These are phyloP conservation scores for Nemophila menziesii DNA, from an alignment of 257 asterid genomes.

Conservation along the genomic window DNA sequence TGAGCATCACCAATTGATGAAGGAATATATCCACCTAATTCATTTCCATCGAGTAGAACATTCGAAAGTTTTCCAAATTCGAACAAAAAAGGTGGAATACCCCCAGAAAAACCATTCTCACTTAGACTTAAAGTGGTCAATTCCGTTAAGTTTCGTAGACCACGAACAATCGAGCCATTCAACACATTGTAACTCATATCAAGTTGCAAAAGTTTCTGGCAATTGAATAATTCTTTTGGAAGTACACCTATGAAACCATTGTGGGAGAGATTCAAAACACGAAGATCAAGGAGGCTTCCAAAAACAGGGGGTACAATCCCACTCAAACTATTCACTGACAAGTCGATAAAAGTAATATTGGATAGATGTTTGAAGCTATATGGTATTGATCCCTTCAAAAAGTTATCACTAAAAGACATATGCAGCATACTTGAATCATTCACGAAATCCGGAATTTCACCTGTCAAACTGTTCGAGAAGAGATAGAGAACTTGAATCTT, in stretches of 20 bases:
- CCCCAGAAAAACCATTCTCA: conserved; percentile 45
- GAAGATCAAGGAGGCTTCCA: conserved; percentile 43
- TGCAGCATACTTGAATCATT: conserved; percentile 25
- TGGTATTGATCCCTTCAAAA: conserved; percentile 42
- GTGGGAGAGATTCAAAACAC: conserved; percentile 41
- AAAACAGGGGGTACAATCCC: conserved; percentile 49
- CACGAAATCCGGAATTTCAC: conserved; percentile 60
- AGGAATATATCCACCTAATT: conserved; percentile 42
- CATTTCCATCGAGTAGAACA: conserved; percentile 63
- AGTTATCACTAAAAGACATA: conserved; percentile 52
- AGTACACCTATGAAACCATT: conserved; percentile 45
- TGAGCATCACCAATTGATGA: conserved; percentile 28
- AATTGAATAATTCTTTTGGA: conserved; percentile 39
- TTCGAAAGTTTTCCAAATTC: conserved; percentile 38
- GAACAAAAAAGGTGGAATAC: conserved; percentile 37
- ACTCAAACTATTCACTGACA: conserved; percentile 45
- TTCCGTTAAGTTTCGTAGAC: conserved; percentile 34
- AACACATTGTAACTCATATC: conserved; percentile 52
- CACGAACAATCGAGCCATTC: conserved; percentile 47
- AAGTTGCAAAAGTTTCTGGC: conserved; percentile 33
- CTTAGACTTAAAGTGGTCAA: conserved; percentile 42
- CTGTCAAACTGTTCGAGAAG: conserved; percentile 45
- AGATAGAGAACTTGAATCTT: conserved; percentile 32
- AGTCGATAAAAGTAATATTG: conserved; percentile 32
- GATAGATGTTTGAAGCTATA: conserved; percentile 39